A percentile compares a stretch with the other conserved stretches of the same genome.
These are phyloP conservation scores for Venturia nashicola DNA, from an alignment of 2,329 filamentous ascomycete species.

Conservation along the genomic window DNA sequence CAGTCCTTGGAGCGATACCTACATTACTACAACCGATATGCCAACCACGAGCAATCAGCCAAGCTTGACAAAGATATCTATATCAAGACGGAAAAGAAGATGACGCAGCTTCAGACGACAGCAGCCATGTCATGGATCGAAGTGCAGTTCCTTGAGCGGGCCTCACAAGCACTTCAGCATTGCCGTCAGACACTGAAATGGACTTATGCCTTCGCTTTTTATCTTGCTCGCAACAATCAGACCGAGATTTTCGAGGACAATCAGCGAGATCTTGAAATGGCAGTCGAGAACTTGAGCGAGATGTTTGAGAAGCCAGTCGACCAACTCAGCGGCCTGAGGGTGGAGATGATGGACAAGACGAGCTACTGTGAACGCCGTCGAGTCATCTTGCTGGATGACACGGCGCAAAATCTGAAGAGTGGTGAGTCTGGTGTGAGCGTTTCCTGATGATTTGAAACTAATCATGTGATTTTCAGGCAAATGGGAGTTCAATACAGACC, in stretches of 20 bases:
- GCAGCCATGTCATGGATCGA: constrained; percentile 99
- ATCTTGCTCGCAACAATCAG: constrained; percentile 87
- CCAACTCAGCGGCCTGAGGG: constrained; percentile 75
- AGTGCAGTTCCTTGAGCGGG: constrained; percentile 89
- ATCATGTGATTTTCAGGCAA: background rate
- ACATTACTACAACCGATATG: constrained; percentile 98
- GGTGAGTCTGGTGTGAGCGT: constrained; percentile 36
- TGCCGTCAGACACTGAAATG: constrained; percentile 98
- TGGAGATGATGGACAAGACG: constrained; percentile 98
- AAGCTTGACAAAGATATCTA: constrained; percentile 95
- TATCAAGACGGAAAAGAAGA: constrained; percentile 96
- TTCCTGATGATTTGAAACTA: background rate
- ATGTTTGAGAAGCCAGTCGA: constrained; percentile 98
- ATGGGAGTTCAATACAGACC: constrained; percentile 9
- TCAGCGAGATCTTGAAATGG: constrained; percentile 94
- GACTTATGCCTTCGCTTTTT: constrained; percentile 98
- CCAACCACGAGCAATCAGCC: constrained; percentile 96
- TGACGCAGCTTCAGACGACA: constrained; percentile 86
- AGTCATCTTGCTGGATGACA: constrained; percentile 81
- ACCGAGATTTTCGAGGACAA: constrained; percentile 98
- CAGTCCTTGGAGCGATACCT: constrained; percentile 91
- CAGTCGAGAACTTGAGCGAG: constrained; percentile 90
- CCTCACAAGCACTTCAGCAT: constrained; percentile 84
- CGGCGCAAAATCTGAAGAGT: constrained; percentile 79
- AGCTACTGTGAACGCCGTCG: constrained; percentile 90